These are phyloP conservation scores for Aspergillus leporis DNA, from an alignment of 495 filamentous ascomycete genomes.

Conservation along the genomic window DNA sequence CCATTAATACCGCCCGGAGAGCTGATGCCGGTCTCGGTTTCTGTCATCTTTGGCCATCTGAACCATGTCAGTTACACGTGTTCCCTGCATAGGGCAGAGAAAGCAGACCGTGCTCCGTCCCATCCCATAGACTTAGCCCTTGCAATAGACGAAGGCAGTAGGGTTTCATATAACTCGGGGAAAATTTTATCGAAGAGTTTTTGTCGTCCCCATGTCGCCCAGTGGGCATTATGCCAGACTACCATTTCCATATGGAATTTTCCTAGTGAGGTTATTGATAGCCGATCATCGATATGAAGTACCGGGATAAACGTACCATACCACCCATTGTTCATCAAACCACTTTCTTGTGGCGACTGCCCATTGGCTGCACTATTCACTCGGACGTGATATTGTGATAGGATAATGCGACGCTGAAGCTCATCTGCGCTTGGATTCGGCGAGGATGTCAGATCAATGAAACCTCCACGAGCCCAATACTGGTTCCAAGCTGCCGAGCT, in stretches of 20 bases:
- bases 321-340: slow-evolving; percentile 25
- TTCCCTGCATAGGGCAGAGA: not conserved
- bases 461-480: slow-evolving; percentile 18
- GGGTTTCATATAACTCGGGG: slow-evolving; percentile 13
- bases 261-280: not conserved
- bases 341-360: slow-evolving; percentile 22
- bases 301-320: slow-evolving; percentile 11
- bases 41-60: slow-evolving; percentile 23
- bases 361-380: slow-evolving; percentile 20
- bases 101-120: slow-evolving; percentile 16
- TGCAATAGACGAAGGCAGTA: slow-evolving; percentile 14
- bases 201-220: slow-evolving; percentile 20
- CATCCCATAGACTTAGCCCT: slow-evolving; percentile 20
- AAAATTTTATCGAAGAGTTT: slow-evolving; percentile 17
- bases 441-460: slow-evolving; percentile 16
- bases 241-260: slow-evolving; percentile 26
- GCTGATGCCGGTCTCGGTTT: slow-evolving; percentile 13
- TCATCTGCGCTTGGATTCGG: slow-evolving; percentile 16
- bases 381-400: slow-evolving; percentile 21
- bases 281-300: not conserved
- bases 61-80: not conserved
- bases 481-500: slow-evolving; percentile 11
- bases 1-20: slow-evolving; percentile 22
- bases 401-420: slow-evolving; percentile 20
- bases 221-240: slow-evolving; percentile 22